Evolutionary conservation across 371 early-diverging fungal species (phyloP), one percentile per base, ranked within the genome.

Genomic region (Funneliformis caledonium): DNA sequence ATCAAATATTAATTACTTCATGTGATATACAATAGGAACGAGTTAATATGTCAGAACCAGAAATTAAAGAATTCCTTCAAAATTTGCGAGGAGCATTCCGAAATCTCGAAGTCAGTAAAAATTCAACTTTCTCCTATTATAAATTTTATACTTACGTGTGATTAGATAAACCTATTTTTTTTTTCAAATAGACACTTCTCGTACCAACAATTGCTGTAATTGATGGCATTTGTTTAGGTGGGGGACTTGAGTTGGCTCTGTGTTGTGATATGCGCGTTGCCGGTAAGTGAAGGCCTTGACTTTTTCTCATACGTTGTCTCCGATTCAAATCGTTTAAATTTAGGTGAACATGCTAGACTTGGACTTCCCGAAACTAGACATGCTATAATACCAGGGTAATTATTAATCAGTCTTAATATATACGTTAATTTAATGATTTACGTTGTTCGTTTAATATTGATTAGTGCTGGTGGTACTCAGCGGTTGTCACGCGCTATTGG

Each of bases 351-450:
- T 62, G 95, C 97, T 48, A 91, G 93, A 83, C 86, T 98, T 72
- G 98, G 98, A 1, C 88, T 98, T 67, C 95, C 97, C 0, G 99
- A 98, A 85, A 97, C 98, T 2, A 91, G 90, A 75, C 88, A 98
- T n/a, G 98, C 96, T 52, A 98, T 98, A 81, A 98, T 98, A 77
- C 99, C 99, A 31, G 99, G 97, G 94, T 95, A 90, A 82, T 81
- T 5, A 1, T 45, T 26, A 26, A n/a, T 16, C 8, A 19, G 26
- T 52, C 31, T 37, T 19, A 4, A 12, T 26, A 31, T 31, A 31
- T 72, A 31, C 12, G 9, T 47, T 80, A 80, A 60, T 33, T n/a
- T 50, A 56, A 82, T 43, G 37, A 37, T 37, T 45, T 37, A 31
- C 22, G 19, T 6, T 37, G 12, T 12, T 67, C 33, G 33, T 65